Base-by-base conservation (phyloP, 2,329 filamentous ascomycete genomes). In the Dothistroma pini region DNA sequence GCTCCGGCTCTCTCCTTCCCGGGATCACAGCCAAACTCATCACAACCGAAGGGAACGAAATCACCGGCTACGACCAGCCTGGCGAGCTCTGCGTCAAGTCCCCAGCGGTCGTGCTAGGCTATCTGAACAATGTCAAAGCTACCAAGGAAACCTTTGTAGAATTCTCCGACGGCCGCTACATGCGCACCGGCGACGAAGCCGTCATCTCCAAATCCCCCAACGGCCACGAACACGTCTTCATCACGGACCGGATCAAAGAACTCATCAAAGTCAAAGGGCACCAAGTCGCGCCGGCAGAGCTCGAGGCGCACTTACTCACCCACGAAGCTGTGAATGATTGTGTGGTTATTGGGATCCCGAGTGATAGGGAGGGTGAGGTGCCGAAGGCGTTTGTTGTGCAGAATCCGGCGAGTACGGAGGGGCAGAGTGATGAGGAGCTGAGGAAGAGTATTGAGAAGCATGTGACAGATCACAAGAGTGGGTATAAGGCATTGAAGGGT, bases 151-250 rank as follows among this genome's bases (percentile, higher is more conserved):
- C 92, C 0, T 97, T 91, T 70, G 80, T 86, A 1, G 72, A 77
- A 14, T 86, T 86, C 10, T 69, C 69, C 77, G 86, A 64, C 62
- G 78, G 79, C 1, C 95, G 91, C 85, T 75, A 72, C 38, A 72
- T 96, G 81, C 84, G 84, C 47, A 96, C 93, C 0, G 93, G 93
- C 6, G 93, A 97, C 69, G 90, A 96, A 73, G 91, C 89, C 0
- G 79, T 93, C 2, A 78, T 96, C 11, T 81, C 83, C 2, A 82
- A 84, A 69, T 80, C 85, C 8, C 81, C 84, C 0, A 78, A 80
- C 2, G 91, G 90, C 2, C 79, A 87, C 65, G 91, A 96, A 75
- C 93, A 97, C 70, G 74, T 96, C 54, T 88, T 91, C 72, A 88
- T 97, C 61, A 89, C 92, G 0, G 93, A 96, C 72, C 86, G 93